Percentiles rank a stretch among this genome's conserved stretches.
Conservation (phyloP, 352 stramenopile genomes). For the Globisporangium cederbergense region DNA sequence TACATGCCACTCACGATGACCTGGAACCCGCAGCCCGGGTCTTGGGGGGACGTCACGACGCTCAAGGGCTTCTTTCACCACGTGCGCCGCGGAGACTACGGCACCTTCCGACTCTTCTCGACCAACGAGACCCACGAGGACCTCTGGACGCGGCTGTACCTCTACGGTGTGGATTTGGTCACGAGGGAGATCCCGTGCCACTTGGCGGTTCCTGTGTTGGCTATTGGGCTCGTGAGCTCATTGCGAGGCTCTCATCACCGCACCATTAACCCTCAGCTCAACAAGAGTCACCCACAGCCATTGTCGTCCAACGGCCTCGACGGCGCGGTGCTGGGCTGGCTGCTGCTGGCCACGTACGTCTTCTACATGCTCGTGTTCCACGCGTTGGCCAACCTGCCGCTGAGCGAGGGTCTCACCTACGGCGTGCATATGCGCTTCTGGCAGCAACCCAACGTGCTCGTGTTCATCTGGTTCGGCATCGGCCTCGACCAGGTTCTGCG, state of each 20-base stretch:
- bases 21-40: slow-evolving; percentile 78
- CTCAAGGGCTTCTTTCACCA: slow-evolving; percentile 89
- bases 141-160: slow-evolving; percentile 55
- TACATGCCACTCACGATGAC: slow-evolving; percentile 82
- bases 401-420: slow-evolving; percentile 90
- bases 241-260: slow-evolving; percentile 1
- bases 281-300: not conserved
- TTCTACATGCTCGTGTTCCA: slow-evolving; percentile 96
- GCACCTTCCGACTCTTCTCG: slow-evolving; percentile 91
- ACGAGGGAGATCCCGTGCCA: slow-evolving; percentile 44
- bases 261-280: not conserved
- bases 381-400: slow-evolving; percentile 91
- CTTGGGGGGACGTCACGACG: slow-evolving; percentile 91
- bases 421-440: slow-evolving; percentile 94
- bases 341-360: slow-evolving; percentile 54
- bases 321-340: slow-evolving; percentile 10
- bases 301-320: not conserved
- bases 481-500: slow-evolving; percentile 33
- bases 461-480: slow-evolving; percentile 85
- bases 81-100: slow-evolving; percentile 90
- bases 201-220: slow-evolving; percentile 34
- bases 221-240: slow-evolving; percentile 29
- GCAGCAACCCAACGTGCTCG: slow-evolving; percentile 92
- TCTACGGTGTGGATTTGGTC: slow-evolving; percentile 76
- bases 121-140: slow-evolving; percentile 62